Evolutionary conservation across 1,139 yeast species (phyloP).

Genomic region (Scheffersomyces illinoinensis): DNA sequence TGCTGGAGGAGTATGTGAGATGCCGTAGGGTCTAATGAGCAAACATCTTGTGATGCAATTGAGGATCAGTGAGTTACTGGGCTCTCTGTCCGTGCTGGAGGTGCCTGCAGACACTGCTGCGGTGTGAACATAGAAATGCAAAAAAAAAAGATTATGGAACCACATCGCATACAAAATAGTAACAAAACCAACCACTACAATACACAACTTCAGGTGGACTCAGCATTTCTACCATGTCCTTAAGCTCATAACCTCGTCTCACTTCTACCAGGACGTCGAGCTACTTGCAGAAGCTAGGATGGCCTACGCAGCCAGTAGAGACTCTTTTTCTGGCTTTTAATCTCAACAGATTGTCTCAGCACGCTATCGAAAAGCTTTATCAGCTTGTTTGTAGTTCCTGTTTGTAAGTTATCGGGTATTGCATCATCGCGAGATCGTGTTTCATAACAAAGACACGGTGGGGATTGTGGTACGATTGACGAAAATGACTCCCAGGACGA

Average conservation of each 20-base stretch:
- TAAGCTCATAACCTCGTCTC: not conserved
- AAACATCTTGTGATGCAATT: not conserved
- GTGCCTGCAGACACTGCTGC: not conserved
- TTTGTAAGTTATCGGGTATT: not conserved
- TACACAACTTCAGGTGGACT: not conserved
- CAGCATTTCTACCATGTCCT: not conserved
- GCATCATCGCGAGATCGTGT: not conserved
- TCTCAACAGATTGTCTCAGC: not conserved
- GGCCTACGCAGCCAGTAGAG: not conserved
- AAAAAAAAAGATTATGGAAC: not conserved
- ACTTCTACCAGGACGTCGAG: not conserved
- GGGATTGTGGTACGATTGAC: not conserved
- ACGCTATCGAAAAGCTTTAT: not conserved
- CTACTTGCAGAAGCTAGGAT: not conserved
- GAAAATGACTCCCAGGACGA: not conserved
- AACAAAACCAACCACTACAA: not conserved
- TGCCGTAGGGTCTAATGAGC: not conserved
- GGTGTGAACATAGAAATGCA: not conserved
- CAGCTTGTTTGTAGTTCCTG: not conserved
- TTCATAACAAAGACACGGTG: not conserved
- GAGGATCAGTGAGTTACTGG: not conserved
- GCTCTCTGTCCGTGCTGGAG: not conserved
- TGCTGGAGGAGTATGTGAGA: not conserved
- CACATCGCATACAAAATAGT: not conserved
- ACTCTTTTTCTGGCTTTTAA: not conserved